Conservation (phyloP, 768 basidiomycete species). For the Trametes villosa region DNA sequence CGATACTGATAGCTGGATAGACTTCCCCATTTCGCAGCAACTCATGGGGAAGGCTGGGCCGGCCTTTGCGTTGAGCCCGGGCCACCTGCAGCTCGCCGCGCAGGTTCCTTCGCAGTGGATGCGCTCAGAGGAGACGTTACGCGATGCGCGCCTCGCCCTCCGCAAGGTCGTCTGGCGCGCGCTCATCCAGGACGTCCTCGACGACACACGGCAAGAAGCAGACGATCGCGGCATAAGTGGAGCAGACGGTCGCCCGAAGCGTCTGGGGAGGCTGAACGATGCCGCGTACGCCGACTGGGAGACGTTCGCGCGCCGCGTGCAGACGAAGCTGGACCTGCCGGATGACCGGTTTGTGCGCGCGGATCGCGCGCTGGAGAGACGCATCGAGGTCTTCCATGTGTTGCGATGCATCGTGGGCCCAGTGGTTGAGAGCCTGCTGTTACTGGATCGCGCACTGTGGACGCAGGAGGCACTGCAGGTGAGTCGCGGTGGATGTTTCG, state of each 20-base stretch:
- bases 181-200: slow-evolving; percentile 47
- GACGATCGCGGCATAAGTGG: no score
- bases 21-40: slow-evolving; percentile 57
- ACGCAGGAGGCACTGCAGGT: slow-evolving; percentile 45
- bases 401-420: slow-evolving; percentile 73
- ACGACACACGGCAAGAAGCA: background rate
- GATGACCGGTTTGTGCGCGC: background rate
- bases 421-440: slow-evolving; percentile 64
- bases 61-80: slow-evolving; percentile 43
- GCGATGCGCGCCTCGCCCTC: slow-evolving; percentile 52
- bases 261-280: slow-evolving; percentile 57
- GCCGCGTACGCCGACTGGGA: slow-evolving; percentile 54
- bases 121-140: slow-evolving; percentile 36
- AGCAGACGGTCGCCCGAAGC: slow-evolving; percentile 9
- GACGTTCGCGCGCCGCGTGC: slow-evolving; percentile 42
- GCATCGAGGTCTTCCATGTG: slow-evolving; percentile 63
- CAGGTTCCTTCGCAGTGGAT: slow-evolving; percentile 72
- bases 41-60: slow-evolving; percentile 9
- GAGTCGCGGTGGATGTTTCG: slow-evolving; percentile 3
- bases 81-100: slow-evolving; percentile 70
- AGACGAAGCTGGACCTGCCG: slow-evolving; percentile 18
- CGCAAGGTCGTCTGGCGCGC: slow-evolving; percentile 78
- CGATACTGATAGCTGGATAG: slow-evolving; percentile 34
- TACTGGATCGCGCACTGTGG: slow-evolving; percentile 67
- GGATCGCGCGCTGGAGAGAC: slow-evolving; percentile 38